Evolutionary conservation across 805 yeast genomes (phyloP).

Genomic region (Dipodascus geniculatus): DNA sequence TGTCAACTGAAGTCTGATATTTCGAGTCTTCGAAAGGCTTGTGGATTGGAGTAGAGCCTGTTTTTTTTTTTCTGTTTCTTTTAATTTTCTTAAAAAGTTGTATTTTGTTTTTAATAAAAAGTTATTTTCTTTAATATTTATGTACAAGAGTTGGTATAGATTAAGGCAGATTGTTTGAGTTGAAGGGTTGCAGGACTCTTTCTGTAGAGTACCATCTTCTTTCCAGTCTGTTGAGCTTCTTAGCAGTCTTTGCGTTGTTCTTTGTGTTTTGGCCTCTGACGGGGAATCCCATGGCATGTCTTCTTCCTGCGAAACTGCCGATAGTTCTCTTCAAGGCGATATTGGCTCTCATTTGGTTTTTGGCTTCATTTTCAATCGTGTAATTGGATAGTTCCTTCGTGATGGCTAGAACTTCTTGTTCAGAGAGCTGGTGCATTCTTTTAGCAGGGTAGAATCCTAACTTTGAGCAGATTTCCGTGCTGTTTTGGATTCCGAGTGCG

Average conservation of each 20-base stretch:
- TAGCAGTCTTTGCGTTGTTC: slow-evolving; percentile 84
- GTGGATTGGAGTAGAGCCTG: neutral
- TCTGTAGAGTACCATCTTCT: slow-evolving; percentile 20
- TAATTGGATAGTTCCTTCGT: slow-evolving; percentile 78
- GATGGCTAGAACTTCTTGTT: slow-evolving; percentile 73
- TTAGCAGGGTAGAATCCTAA: slow-evolving; percentile 85
- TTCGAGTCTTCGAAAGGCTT: neutral
- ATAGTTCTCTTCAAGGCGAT: slow-evolving; percentile 68
- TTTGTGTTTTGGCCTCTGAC: slow-evolving; percentile 87
- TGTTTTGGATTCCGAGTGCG: slow-evolving; percentile 72
- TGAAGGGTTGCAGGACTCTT: neutral
- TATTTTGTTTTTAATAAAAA: neutral
- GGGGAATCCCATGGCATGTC: slow-evolving; percentile 76
- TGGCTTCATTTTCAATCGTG: slow-evolving; percentile 73
- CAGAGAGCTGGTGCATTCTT: slow-evolving; percentile 88
- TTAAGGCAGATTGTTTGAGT: neutral
- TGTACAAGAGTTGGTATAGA: neutral
- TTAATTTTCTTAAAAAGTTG: neutral
- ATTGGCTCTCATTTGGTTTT: slow-evolving; percentile 48
- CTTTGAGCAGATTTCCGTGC: slow-evolving; percentile 69
- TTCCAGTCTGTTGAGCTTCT: slow-evolving; percentile 66
- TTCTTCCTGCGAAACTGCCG: slow-evolving; percentile 77
- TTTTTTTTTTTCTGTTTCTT: neutral
- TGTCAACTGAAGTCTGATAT: slow-evolving; percentile 33
- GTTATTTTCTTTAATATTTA: neutral